Conservation (phyloP, 1,284 basidiomycete species). For the Trichosporon asahii region DNA sequence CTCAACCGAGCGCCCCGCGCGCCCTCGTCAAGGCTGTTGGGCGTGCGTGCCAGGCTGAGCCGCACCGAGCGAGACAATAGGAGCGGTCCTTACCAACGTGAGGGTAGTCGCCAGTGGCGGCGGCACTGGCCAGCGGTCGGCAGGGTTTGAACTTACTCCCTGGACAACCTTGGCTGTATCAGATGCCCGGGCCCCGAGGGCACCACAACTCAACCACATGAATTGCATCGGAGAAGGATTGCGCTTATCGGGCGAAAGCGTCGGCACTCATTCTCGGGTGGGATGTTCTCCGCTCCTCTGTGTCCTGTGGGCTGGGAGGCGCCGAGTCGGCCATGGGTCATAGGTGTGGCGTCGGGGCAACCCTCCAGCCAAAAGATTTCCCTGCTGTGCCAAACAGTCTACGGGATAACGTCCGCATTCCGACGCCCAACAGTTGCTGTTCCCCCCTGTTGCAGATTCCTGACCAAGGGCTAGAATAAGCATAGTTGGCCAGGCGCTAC, state of each 20-base stretch:
- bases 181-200: background rate
- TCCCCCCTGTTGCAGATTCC: background rate
- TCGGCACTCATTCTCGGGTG: background rate
- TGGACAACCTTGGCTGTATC: background rate
- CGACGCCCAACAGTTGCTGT: background rate
- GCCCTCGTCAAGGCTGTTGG: background rate
- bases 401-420: background rate
- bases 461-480: background rate
- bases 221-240: background rate
- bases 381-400: too few relatives aligned
- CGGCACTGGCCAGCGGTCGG: background rate
- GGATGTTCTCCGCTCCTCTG: background rate
- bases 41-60: background rate
- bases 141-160: background rate
- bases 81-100: background rate
- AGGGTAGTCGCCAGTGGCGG: background rate
- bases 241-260: background rate
- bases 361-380: background rate
- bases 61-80: background rate
- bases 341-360: conserved; percentile 5
- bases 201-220: background rate
- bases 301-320: background rate
- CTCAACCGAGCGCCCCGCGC: background rate
- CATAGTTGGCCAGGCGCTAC: background rate
- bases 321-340: background rate